phyloP scores from a whole-genome alignment of 352 stramenopile species.

The Pythium sukuiense region DNA sequence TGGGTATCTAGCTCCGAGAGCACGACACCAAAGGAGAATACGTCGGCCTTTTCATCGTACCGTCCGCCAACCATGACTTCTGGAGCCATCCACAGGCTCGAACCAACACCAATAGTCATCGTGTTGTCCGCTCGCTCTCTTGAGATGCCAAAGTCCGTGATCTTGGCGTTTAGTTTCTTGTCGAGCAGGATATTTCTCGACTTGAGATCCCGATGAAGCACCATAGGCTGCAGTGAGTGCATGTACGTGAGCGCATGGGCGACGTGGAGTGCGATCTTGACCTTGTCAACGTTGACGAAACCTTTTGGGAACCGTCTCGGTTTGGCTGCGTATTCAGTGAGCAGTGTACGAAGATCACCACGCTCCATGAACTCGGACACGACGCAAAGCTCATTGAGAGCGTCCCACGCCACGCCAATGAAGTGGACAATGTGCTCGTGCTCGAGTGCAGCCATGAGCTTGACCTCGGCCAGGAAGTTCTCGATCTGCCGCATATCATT shows the following conservation, averaged over 20 bases:
- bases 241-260: slow-evolving; percentile 19
- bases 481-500: slow-evolving; percentile 56
- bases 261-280: slow-evolving; percentile 21
- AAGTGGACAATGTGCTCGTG: slow-evolving; percentile 68
- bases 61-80: slow-evolving; percentile 31
- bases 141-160: slow-evolving; percentile 26
- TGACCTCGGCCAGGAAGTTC: slow-evolving; percentile 51
- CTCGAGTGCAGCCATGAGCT: slow-evolving; percentile 55
- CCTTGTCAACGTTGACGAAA: slow-evolving; percentile 11
- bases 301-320: neutral
- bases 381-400: slow-evolving; percentile 26
- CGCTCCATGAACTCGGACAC: slow-evolving; percentile 33
- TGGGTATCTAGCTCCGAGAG: slow-evolving; percentile 61
- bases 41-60: slow-evolving; percentile 27
- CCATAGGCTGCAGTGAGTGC: slow-evolving; percentile 13
- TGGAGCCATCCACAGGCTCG: slow-evolving; percentile 33
- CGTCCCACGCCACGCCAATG: slow-evolving; percentile 62
- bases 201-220: slow-evolving; percentile 21
- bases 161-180: slow-evolving; percentile 10
- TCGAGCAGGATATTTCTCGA: slow-evolving; percentile 22
- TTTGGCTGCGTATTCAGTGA: slow-evolving; percentile 7
- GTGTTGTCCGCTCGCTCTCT: slow-evolving; percentile 16
- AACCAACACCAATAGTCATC: slow-evolving; percentile 19
- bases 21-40: slow-evolving; percentile 51
- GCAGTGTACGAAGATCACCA: slow-evolving; percentile 17